Conservation (phyloP, 106 monocot genomes). For the Dioscorea alata region DNA sequence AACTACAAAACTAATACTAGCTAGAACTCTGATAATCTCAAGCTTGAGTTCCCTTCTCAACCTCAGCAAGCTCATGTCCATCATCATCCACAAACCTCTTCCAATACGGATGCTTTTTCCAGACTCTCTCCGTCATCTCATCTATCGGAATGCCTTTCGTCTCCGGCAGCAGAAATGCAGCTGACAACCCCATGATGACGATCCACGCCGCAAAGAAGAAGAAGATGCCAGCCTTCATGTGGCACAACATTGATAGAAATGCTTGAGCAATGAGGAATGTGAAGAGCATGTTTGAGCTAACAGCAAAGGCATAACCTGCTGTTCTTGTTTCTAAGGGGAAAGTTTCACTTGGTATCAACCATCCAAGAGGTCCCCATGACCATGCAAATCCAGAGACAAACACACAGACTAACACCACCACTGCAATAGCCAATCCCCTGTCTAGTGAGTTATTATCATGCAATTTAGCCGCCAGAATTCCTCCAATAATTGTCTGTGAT, state of each 20-base stretch:
- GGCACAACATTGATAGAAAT: conserved; percentile 34
- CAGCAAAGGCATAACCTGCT: conserved; percentile 32
- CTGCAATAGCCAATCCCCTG: not conserved
- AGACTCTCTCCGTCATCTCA: conserved; percentile 25
- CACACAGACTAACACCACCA: conserved; percentile 29
- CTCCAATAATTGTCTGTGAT: conserved; percentile 3
- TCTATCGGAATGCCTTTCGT: conserved; percentile 32
- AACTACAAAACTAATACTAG: not conserved
- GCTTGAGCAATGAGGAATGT: conserved; percentile 29
- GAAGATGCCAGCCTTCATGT: conserved; percentile 31
- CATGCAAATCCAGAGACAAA: conserved; percentile 33
- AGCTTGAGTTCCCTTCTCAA: not conserved
- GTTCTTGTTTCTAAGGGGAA: conserved; percentile 46
- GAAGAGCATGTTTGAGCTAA: conserved; percentile 38
- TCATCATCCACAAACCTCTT: conserved; percentile 2
- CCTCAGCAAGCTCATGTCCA: not conserved
- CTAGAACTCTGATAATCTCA: not conserved
- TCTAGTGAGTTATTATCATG: not conserved
- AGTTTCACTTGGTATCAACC: conserved; percentile 48
- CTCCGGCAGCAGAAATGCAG: conserved; percentile 28
- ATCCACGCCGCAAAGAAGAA: conserved; percentile 30
- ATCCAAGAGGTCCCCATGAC: conserved; percentile 48
- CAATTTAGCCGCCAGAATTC: not conserved
- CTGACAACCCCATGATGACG: conserved; percentile 27
- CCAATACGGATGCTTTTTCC: conserved; percentile 35